Base-by-base conservation (phyloP, 306 rosid genomes). In the Prunus mira region DNA sequence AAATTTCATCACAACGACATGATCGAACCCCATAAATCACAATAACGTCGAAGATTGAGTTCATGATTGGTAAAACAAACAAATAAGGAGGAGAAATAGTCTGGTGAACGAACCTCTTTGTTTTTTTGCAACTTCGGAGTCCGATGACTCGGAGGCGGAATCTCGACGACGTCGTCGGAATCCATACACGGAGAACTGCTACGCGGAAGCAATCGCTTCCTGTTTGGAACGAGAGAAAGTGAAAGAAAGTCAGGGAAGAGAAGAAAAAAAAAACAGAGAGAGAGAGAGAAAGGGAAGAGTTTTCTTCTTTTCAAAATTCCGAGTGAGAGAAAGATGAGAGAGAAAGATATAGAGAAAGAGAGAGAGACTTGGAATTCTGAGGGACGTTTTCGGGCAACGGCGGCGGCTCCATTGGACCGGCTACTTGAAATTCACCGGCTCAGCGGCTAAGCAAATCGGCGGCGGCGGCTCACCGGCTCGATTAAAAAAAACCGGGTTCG, bases 151-250 rank as follows among this genome's bases (percentile, higher is more conserved):
- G 74, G 55, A 65, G 93, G 87, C 5, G 86, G 68, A 54, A 83
- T 72, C 80, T 80, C 89, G 20, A 88, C 46, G 12, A 86, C 86
- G 25, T 88, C 93, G 60, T 88, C 93, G 57, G 88, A 72, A 72
- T 91, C 92, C 89, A 87, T 82, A 57, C 76, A 64, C 18, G n/a
- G 67, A 55, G 83, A 83, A 73, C 38, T 62, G 64, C 73, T 69
- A 3, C 69, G 80, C 7, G 82, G 76, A 65, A 30, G 54, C 20
- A 47, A 30, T 4, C 65, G 78, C 72, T 65, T 69, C 82, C 96
- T 86, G 85, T 72, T 69, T 78, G 62, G 70, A 75, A 30, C 74
- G 56, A 58, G 20, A 82, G 79, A 78, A 47, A 85, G 73, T 63
- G 54, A 51, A 47, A 64, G 82, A 77, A 84, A 75, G 67, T 69